A percentile compares a stretch with the other conserved stretches of the same genome.
Evolutionary conservation across 257 asterid genomes (phyloP).

Genomic region (Primulina huaijiensis): DNA sequence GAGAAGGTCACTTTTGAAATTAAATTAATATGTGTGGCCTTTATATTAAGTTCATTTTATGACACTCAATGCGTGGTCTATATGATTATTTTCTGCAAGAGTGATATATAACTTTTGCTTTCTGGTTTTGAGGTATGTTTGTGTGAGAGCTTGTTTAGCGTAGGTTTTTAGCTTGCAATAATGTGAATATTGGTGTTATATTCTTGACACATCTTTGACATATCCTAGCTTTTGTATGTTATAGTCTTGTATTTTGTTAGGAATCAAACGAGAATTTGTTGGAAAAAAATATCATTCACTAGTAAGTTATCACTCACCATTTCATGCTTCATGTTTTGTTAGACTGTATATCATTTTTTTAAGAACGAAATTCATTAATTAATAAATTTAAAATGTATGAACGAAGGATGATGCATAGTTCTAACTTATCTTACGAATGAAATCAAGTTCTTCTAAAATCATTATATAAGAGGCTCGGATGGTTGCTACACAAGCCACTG

Average conservation of each 20-base stretch:
- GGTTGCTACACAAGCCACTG: neutral
- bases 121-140: neutral
- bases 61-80: neutral
- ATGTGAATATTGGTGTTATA: too few relatives aligned
- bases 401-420: too few relatives aligned
- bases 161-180: too few relatives aligned
- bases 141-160: neutral
- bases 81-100: neutral
- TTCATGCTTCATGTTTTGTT: too few relatives aligned
- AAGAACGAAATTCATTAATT: too few relatives aligned
- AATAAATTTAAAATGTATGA: too few relatives aligned
- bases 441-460: neutral
- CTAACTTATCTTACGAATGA: neutral
- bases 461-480: neutral
- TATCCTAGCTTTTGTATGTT: neutral
- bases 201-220: neutral
- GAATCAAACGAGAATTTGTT: neutral
- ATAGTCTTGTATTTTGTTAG: neutral
- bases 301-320: too few relatives aligned
- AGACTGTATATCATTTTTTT: too few relatives aligned
- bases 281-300: neutral
- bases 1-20: too few relatives aligned
- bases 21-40: too few relatives aligned
- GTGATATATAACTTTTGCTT: neutral
- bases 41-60: too few relatives aligned